phyloP scores from a whole-genome alignment of 306 rosid genomes.

The Sindora glabra region DNA sequence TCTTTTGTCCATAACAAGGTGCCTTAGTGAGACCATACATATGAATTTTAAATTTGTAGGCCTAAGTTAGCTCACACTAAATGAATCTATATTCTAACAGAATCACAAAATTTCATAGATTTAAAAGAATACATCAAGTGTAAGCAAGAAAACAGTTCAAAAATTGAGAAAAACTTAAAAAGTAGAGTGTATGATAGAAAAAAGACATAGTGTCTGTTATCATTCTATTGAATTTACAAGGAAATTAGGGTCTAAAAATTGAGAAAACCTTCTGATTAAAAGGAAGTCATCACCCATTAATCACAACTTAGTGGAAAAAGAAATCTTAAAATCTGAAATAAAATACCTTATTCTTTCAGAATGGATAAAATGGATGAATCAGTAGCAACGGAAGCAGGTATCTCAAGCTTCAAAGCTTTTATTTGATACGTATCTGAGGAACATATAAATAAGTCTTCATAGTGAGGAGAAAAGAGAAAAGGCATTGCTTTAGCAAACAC shows the following conservation, averaged over 20 bases:
- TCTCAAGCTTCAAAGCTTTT: constrained; percentile 81
- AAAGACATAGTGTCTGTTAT: background rate
- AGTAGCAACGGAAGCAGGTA: constrained; percentile 63
- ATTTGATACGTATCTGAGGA: constrained; percentile 84
- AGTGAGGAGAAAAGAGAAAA: constrained; percentile 69
- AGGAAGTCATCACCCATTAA: constrained; percentile 5
- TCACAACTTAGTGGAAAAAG: background rate
- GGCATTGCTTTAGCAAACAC: constrained; percentile 95
- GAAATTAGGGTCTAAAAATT: background rate
- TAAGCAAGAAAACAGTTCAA: background rate
- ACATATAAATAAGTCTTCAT: constrained; percentile 70
- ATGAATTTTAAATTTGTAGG: too few relatives aligned
- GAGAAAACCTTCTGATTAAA: background rate
- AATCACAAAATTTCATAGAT: background rate
- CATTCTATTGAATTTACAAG: background rate
- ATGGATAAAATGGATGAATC: constrained; percentile 57
- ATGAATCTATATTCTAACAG: background rate
- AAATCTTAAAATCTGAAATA: background rate
- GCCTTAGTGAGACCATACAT: too few relatives aligned
- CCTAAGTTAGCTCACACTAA: too few relatives aligned
- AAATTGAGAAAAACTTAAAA: constrained; percentile 10
- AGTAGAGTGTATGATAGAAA: background rate
- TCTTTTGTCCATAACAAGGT: background rate
- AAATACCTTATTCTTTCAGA: constrained; percentile 83
- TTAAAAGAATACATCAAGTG: background rate